phyloP scores from a whole-genome alignment of 2,329 filamentous ascomycete species.

The Sclerotinia borealis region DNA sequence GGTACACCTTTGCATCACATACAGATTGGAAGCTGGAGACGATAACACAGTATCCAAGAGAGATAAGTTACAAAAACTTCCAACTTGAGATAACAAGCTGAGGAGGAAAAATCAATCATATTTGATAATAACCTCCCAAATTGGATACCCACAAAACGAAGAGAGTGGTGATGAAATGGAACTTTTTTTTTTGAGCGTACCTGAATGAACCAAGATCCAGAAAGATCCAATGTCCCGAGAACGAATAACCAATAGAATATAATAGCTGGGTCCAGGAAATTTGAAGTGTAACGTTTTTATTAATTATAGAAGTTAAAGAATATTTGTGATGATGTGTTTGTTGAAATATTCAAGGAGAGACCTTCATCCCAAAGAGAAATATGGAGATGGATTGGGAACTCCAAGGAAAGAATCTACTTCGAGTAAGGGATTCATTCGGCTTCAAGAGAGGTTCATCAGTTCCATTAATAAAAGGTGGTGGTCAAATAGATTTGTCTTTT shows the following conservation, averaged over 20 bases:
- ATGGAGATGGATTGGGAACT: not conserved
- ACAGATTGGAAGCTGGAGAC: not conserved
- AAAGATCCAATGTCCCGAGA: not conserved
- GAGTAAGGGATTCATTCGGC: not conserved
- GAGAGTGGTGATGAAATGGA: not conserved
- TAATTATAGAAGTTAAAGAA: not conserved
- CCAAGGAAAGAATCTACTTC: not conserved
- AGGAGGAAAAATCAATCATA: not conserved
- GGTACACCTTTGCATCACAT: not conserved
- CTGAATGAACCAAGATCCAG: conserved; percentile 2
- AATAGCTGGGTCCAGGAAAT: not conserved
- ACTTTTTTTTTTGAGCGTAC: not conserved
- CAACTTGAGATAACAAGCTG: not conserved
- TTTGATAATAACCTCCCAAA: not conserved
- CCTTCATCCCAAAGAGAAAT: not conserved
- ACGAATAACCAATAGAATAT: not conserved
- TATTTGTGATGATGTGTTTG: not conserved
- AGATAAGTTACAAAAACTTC: not conserved
- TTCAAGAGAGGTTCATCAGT: too few species aligned
- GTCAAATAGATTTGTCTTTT: not conserved
- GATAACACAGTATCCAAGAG: not conserved
- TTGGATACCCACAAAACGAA: not conserved
- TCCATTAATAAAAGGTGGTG: too few species aligned
- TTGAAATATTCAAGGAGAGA: not conserved
- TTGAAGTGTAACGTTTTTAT: not conserved